Percentiles rank a stretch among this genome's conserved stretches.
Conservation (phyloP, 2,329 filamentous ascomycete species). For the Aureobasidium sp. region DNA sequence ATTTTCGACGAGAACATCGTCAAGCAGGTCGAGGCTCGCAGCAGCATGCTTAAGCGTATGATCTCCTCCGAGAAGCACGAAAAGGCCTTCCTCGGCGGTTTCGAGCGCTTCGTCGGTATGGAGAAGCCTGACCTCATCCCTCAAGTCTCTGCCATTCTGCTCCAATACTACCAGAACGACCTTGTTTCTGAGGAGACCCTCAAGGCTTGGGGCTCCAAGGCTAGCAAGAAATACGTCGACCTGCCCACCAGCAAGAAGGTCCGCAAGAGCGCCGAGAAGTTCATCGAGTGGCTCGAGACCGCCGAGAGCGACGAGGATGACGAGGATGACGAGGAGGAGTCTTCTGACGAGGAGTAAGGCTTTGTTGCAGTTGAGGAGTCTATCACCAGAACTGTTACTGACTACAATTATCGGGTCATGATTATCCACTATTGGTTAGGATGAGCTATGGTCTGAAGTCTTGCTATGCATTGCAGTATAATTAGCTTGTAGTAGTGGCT, state of each 20-base stretch:
- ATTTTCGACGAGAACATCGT: constrained; percentile 87
- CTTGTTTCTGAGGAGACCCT: constrained; percentile 81
- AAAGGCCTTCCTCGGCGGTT: constrained; percentile 89
- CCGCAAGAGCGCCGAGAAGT: constrained; percentile 86
- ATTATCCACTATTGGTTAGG: neutral
- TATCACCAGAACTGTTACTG: neutral
- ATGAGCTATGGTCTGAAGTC: neutral
- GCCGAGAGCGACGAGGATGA: constrained; percentile 69
- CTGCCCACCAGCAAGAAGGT: constrained; percentile 85
- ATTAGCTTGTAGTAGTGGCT: neutral
- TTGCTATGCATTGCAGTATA: neutral
- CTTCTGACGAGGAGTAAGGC: constrained; percentile 9
- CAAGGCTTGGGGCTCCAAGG: constrained; percentile 85
- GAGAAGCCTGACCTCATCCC: constrained; percentile 71
- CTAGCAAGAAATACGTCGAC: constrained; percentile 98
- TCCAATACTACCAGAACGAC: constrained; percentile 85
- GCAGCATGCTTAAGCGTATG: constrained; percentile 77
- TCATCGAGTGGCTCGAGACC: constrained; percentile 87
- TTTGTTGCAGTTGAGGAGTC: neutral
- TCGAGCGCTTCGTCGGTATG: constrained; percentile 83
- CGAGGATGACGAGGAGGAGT: constrained; percentile 56
- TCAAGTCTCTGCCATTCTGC: constrained; percentile 75
- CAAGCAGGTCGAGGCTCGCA: constrained; percentile 77
- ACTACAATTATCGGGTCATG: neutral
- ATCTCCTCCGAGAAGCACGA: constrained; percentile 87